Evolutionary conservation across 1,139 yeast species (phyloP).

Genomic region (Geotrichum cucujoidarum): DNA sequence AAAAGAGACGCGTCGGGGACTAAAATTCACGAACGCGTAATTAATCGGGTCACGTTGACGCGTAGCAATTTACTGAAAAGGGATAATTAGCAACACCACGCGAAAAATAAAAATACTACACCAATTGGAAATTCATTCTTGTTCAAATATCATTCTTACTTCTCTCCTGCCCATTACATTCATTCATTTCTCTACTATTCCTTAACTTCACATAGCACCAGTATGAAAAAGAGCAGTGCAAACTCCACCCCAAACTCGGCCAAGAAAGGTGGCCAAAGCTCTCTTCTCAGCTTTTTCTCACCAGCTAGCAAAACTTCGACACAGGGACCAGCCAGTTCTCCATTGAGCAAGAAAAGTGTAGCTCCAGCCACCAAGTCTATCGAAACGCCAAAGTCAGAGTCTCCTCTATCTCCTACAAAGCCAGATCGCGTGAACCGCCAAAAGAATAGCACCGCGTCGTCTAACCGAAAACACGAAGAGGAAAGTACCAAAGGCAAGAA

Average conservation of each 20-base stretch:
- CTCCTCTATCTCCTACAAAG: conserved; percentile 10
- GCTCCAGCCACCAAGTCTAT: not conserved
- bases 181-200: not conserved
- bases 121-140: too few species aligned
- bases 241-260: conserved; percentile 8
- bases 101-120: not conserved
- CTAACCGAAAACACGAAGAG: not conserved
- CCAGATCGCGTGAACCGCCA: conserved; percentile 5
- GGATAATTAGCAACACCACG: conserved; percentile 6
- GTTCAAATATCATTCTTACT: not conserved
- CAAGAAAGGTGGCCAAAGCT: conserved; percentile 12
- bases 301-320: not conserved
- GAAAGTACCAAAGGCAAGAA: not conserved
- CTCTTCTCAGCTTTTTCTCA: conserved; percentile 15
- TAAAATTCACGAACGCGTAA: too few species aligned
- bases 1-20: too few species aligned
- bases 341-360: not conserved
- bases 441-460: not conserved
- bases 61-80: too few species aligned
- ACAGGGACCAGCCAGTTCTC: not conserved
- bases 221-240: not conserved
- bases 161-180: not conserved
- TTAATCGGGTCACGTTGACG: too few species aligned
- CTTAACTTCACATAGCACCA: not conserved
- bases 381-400: not conserved